phyloP scores from a whole-genome alignment of 2,329 filamentous ascomycete genomes.

The Phaeophleospora eucalypticola region DNA sequence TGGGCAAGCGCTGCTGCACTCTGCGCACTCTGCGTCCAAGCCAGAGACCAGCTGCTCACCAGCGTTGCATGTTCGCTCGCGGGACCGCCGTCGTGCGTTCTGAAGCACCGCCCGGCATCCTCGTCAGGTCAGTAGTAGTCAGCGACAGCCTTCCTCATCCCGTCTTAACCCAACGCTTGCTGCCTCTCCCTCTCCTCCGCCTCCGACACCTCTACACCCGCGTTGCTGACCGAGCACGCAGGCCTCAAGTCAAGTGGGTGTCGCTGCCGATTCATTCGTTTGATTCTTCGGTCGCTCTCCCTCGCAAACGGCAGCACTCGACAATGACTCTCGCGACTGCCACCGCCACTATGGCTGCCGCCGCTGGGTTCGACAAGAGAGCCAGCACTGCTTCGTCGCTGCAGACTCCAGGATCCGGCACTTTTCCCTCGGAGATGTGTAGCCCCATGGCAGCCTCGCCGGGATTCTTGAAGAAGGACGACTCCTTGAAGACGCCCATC shows the following conservation, averaged over 20 bases:
- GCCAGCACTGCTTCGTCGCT: constrained; percentile 33
- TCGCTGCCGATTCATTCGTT: constrained; percentile 30
- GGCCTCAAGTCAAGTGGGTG: constrained; percentile 21
- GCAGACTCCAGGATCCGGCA: constrained; percentile 59
- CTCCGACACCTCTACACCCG: constrained; percentile 18
- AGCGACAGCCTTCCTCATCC: constrained; percentile 6
- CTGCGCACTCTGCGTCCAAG: no score
- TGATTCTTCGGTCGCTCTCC: constrained; percentile 28
- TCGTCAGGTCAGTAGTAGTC: constrained; percentile 27
- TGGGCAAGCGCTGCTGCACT: constrained; percentile 18
- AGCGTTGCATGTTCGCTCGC: constrained; percentile 23
- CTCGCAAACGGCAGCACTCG: constrained; percentile 24
- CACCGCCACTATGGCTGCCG: constrained; percentile 31
- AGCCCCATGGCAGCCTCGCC: constrained; percentile 64
- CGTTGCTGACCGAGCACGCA: constrained; percentile 23
- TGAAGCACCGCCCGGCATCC: constrained; percentile 19
- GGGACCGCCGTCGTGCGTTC: constrained; percentile 16
- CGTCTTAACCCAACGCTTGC: constrained; percentile 14
- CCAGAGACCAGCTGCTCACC: background rate
- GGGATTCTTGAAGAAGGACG: constrained; percentile 63
- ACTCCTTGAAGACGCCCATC: constrained; percentile 75
- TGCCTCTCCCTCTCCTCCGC: constrained; percentile 11
- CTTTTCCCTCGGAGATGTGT: constrained; percentile 49
- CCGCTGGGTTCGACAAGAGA: constrained; percentile 37
- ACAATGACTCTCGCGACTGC: constrained; percentile 29